phyloP scores from a whole-genome alignment of 805 yeast species.

The Isabelozyma rhagii region DNA sequence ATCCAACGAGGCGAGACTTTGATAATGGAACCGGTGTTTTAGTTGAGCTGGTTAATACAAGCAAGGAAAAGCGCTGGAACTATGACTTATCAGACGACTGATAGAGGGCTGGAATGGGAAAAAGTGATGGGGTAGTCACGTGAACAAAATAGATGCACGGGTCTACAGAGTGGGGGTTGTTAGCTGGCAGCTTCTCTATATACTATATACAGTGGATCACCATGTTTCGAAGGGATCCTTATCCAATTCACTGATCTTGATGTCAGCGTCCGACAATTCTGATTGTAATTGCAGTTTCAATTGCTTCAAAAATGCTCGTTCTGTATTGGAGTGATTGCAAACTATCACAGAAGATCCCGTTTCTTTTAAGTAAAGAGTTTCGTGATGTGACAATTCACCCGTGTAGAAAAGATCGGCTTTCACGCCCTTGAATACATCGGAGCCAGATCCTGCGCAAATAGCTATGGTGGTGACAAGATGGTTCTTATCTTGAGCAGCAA shows the following conservation, averaged over 20 bases:
- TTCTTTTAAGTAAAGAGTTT: conserved; percentile 70
- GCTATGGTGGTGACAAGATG: conserved; percentile 58
- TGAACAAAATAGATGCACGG: not conserved
- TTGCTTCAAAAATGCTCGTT: conserved; percentile 70
- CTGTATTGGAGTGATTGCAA: conserved; percentile 91
- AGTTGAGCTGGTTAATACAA: no score
- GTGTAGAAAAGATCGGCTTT: conserved; percentile 73
- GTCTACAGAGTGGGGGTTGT: not conserved
- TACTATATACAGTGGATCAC: conserved; percentile 2
- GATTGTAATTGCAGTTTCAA: conserved; percentile 48
- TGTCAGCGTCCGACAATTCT: conserved; percentile 42
- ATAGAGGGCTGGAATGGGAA: no score
- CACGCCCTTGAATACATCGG: conserved; percentile 63
- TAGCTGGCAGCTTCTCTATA: not conserved
- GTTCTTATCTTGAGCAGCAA: conserved; percentile 40
- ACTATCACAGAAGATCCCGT: conserved; percentile 67
- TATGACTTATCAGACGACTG: no score
- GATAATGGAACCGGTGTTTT: no score
- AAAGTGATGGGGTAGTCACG: no score
- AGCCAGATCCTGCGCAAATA: conserved; percentile 95
- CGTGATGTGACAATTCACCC: conserved; percentile 95
- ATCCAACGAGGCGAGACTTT: not conserved
- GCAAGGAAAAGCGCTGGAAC: no score
- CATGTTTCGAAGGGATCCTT: conserved; percentile 55
- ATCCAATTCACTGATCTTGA: conserved; percentile 56